Conservation (phyloP, 352 stramenopile species). For the Phytophthora quininea region DNA sequence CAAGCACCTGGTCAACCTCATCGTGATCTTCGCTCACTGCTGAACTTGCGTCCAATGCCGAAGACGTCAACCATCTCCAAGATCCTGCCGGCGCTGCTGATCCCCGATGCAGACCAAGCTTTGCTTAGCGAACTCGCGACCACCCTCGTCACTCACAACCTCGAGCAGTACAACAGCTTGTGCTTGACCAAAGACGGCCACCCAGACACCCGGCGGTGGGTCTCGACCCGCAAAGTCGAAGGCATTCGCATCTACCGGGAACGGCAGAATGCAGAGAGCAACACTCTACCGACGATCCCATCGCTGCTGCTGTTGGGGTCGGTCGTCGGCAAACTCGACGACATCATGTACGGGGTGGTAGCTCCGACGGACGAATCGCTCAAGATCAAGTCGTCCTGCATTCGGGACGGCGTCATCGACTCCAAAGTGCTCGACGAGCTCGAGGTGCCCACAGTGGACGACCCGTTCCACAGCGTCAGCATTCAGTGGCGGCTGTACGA, state of each 20-base stretch:
- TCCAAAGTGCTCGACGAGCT: slow-evolving; percentile 40
- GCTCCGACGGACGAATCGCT: slow-evolving; percentile 35
- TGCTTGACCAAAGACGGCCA: slow-evolving; percentile 33
- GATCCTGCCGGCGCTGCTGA: slow-evolving; percentile 33
- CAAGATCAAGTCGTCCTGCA: slow-evolving; percentile 39
- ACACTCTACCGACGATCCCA: slow-evolving; percentile 19
- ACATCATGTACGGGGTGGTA: slow-evolving; percentile 43
- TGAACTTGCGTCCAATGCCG: slow-evolving; percentile 26
- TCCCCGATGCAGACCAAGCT: slow-evolving; percentile 27
- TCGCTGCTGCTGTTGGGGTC: slow-evolving; percentile 40
- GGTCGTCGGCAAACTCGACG: slow-evolving; percentile 35
- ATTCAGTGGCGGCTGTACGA: slow-evolving; percentile 44
- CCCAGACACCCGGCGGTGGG: slow-evolving; percentile 36
- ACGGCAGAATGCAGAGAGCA: slow-evolving; percentile 1
- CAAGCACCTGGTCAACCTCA: not conserved
- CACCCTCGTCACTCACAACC: slow-evolving; percentile 37
- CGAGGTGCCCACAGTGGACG: slow-evolving; percentile 27
- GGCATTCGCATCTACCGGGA: slow-evolving; percentile 42
- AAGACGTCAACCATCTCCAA: slow-evolving; percentile 32
- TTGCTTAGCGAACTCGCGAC: slow-evolving; percentile 30
- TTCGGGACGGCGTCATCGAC: slow-evolving; percentile 38
- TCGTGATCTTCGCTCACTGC: slow-evolving; percentile 15
- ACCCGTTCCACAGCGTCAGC: slow-evolving; percentile 41
- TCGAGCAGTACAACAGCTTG: slow-evolving; percentile 36
- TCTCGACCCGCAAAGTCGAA: slow-evolving; percentile 29